Evolutionary conservation across 2,329 filamentous ascomycete species (phyloP).

Genomic region (Aspergillus tamarii): DNA sequence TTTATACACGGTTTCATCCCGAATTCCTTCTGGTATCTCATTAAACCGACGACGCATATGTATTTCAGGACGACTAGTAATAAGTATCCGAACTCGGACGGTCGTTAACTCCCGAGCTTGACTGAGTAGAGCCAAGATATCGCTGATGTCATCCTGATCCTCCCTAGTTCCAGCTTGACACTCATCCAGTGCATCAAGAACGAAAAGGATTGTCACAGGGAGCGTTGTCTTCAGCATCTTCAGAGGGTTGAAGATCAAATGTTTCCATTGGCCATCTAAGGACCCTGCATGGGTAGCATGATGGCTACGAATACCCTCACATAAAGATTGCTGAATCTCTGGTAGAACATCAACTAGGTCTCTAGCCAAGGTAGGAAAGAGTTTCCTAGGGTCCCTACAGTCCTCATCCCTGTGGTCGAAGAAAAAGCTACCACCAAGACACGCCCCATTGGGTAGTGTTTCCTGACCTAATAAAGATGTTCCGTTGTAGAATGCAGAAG

Average conservation of each 20-base stretch:
- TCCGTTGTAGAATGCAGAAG: not conserved
- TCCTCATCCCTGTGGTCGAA: constrained; percentile 29
- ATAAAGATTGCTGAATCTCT: not conserved
- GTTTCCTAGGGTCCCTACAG: constrained; percentile 20
- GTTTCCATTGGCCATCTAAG: not conserved
- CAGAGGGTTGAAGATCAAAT: not conserved
- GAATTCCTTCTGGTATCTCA: not conserved
- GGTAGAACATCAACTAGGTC: constrained; percentile 16
- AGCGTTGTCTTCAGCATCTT: not conserved
- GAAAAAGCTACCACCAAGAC: constrained; percentile 36
- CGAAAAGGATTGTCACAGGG: not conserved
- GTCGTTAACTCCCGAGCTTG: not conserved
- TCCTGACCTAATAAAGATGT: not conserved
- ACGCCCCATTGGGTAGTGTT: constrained; percentile 6
- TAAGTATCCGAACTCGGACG: not conserved
- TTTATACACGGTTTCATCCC: not conserved
- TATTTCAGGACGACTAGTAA: not conserved
- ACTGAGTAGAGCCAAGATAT: not conserved
- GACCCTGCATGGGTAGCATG: not conserved
- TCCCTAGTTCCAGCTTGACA: not conserved
- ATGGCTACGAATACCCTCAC: not conserved
- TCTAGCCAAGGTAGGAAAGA: constrained; percentile 31
- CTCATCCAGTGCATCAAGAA: not conserved
- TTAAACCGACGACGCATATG: not conserved
- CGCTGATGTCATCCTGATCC: not conserved